These are phyloP conservation scores for Cronartium ribicola DNA, from an alignment of 1,284 basidiomycete genomes.

Conservation along the genomic window DNA sequence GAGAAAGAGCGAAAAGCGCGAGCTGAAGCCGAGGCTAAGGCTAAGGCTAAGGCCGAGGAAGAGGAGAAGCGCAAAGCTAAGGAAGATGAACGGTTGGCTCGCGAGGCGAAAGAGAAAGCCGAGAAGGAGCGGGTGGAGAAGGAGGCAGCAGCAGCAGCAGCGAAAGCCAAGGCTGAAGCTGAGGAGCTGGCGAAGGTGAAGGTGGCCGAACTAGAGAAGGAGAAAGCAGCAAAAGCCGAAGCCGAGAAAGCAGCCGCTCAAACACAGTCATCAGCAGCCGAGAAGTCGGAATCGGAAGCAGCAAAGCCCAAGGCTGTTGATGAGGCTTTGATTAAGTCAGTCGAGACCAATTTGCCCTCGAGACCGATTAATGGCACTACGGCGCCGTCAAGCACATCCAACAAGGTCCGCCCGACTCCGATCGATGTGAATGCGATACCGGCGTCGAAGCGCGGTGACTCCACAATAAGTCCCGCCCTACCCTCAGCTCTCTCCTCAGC, in stretches of 20 bases:
- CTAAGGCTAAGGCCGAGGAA: neutral
- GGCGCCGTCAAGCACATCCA: slow-evolving; percentile 43
- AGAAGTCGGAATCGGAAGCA: slow-evolving; percentile 9
- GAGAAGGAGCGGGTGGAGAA: slow-evolving; percentile 51
- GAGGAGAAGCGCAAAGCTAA: slow-evolving; percentile 45
- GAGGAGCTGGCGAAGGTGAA: neutral
- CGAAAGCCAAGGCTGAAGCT: slow-evolving; percentile 1
- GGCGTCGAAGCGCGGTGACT: neutral
- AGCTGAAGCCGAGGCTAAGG: slow-evolving; percentile 43
- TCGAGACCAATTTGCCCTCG: slow-evolving; percentile 47
- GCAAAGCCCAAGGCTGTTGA: slow-evolving; percentile 40
- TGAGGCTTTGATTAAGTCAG: slow-evolving; percentile 45
- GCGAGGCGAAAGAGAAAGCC: slow-evolving; percentile 45
- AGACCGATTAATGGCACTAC: slow-evolving; percentile 33
- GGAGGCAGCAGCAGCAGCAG: slow-evolving; percentile 8
- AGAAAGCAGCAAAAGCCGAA: slow-evolving; percentile 41
- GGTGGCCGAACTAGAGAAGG: neutral
- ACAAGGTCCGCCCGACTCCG: slow-evolving; percentile 39
- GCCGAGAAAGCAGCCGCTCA: neutral
- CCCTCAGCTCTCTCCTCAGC: slow-evolving; percentile 53
- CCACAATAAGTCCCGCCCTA: slow-evolving; percentile 24
- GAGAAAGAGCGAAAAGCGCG: slow-evolving; percentile 38
- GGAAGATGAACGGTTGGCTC: slow-evolving; percentile 53
- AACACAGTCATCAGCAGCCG: neutral
- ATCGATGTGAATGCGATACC: slow-evolving; percentile 40